These are phyloP conservation scores for Halocafeteria seosinensis DNA, from an alignment of 108 stramenopile species.

Conservation along the genomic window DNA sequence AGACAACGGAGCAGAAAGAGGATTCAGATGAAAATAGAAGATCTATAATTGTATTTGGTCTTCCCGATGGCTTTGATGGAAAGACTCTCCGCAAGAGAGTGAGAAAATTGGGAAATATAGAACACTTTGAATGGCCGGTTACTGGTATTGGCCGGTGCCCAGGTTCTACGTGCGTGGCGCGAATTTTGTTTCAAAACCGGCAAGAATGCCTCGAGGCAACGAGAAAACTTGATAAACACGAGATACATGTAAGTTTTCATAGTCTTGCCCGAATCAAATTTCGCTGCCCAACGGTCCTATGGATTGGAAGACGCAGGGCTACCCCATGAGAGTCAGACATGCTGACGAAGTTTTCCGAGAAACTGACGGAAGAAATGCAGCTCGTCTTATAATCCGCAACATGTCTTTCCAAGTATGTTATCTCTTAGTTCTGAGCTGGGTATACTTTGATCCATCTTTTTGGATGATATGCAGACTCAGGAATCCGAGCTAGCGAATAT, in stretches of 20 bases:
- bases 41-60: not conserved
- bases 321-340: not conserved
- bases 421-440: too few species aligned
- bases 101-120: too few species aligned
- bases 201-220: slow-evolving; percentile 2
- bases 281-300: not conserved
- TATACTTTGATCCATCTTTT: too few species aligned
- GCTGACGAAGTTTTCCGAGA: not conserved
- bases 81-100: slow-evolving; percentile 5
- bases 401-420: slow-evolving; percentile 61
- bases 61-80: not conserved
- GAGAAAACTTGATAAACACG: not conserved
- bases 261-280: not conserved
- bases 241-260: not conserved
- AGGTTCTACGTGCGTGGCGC: not conserved
- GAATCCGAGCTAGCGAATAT: slow-evolving; percentile 42
- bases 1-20: too few species aligned
- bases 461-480: too few species aligned
- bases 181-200: not conserved
- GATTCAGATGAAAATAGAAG: too few species aligned
- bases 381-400: slow-evolving; percentile 66
- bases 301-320: not conserved
- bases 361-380: not conserved
- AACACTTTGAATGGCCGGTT: too few species aligned
- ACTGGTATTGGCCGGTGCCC: not conserved